Evolutionary conservation across 495 filamentous ascomycete genomes (phyloP), one percentile per base, ranked within the genome.

Genomic region (Astrothelium macrocarpum): DNA sequence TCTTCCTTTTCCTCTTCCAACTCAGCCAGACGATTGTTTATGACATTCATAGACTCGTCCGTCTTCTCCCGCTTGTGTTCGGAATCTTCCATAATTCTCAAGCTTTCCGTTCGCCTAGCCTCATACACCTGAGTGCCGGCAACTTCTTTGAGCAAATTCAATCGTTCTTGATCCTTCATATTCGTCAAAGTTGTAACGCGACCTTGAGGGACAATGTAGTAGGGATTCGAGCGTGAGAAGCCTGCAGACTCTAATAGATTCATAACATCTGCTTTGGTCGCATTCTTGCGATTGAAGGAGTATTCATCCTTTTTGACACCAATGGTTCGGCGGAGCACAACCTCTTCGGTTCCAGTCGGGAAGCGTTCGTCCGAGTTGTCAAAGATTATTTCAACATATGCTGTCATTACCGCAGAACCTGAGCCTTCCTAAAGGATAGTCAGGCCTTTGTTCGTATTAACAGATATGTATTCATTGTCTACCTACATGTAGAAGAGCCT

Each of bases 241-340:
- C 94, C 94, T 4, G 94, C 94, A 10, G 90, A 92, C 73, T 99
- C 94, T 23, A 99, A 84, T 34, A 97, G 81, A 72, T 96, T 96
- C 82, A 94, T 88, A 9, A 99, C 93, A 73, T 99, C 94, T 66
- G 85, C 80, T 72, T 96, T 96, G 28, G 91, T 97, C 25, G 91
- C 91, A 67, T 94, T 96, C 77, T 97, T 97, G 68, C 90, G 85
- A 73, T 99, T 94, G 0, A 97, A 82, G 11, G 91, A 95, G 71
- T 97, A 99, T 77, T 99, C 94, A 69, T 99, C 94, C 77, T 99
- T 98, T 77, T 99, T 97, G 60, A 91, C 80, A 32, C 93, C 94
- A 68, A 99, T 97, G 0, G 95, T 97, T 25, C 94, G 88, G 59
- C 94, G 85, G 29, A 99, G 81, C 11, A 94, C 85, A 10, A 97